These are phyloP conservation scores for Suhomyces xylopsoci DNA, from an alignment of 805 yeast genomes.

Conservation along the genomic window DNA sequence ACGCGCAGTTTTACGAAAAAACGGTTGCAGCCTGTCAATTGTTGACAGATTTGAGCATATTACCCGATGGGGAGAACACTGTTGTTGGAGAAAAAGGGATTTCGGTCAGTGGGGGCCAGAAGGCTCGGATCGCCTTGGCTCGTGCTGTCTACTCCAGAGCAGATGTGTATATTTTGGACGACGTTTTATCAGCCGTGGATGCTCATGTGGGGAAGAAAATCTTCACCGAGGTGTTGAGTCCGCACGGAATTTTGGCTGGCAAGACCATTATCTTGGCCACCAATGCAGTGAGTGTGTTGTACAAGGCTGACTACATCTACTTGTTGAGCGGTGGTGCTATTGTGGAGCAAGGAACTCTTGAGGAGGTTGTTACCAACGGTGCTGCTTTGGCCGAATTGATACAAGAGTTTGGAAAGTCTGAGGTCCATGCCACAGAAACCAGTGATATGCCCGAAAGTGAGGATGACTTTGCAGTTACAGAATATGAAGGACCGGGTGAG, in stretches of 20 bases:
- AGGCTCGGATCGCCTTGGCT: conserved; percentile 62
- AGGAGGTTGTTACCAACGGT: conserved; percentile 40
- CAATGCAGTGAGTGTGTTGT: conserved; percentile 52
- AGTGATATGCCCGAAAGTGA: conserved; percentile 6
- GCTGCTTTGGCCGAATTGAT: conserved; percentile 34
- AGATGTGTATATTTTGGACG: conserved; percentile 61
- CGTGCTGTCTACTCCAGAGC: conserved; percentile 64
- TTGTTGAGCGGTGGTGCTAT: conserved; percentile 55
- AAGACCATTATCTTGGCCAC: conserved; percentile 59
- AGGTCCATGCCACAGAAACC: conserved; percentile 11
- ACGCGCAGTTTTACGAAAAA: conserved; percentile 37
- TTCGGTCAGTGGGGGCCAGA: conserved; percentile 61
- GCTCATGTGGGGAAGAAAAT: conserved; percentile 63
- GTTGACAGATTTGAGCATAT: conserved; percentile 42
- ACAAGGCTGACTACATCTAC: conserved; percentile 58
- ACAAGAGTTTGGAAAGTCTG: conserved; percentile 28
- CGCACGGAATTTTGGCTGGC: conserved; percentile 49
- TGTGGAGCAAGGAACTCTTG: conserved; percentile 54
- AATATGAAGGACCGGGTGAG: conserved; percentile 8
- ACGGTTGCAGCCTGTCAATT: conserved; percentile 51
- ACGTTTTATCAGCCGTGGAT: conserved; percentile 68
- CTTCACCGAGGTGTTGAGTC: conserved; percentile 42
- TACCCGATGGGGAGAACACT: conserved; percentile 54
- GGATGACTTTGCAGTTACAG: background rate
- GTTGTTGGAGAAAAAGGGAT: conserved; percentile 62